Evolutionary conservation across 2,329 filamentous ascomycete species (phyloP).

Genomic region (Xylaria sp.): DNA sequence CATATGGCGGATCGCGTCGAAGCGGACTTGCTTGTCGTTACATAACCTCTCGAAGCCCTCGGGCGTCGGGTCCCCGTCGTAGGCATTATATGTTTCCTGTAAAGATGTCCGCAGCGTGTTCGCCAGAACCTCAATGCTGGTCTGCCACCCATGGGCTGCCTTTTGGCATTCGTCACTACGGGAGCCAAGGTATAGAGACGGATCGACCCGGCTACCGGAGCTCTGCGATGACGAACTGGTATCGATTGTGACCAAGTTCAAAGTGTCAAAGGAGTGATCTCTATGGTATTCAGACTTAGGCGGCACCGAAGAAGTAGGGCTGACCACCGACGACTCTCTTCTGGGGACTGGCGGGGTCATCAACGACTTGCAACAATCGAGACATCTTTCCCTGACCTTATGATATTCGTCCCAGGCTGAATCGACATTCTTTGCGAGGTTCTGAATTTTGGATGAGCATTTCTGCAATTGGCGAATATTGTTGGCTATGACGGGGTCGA

Average conservation of each 20-base stretch:
- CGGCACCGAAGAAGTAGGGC: constrained; percentile 20
- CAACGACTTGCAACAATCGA: constrained; percentile 48
- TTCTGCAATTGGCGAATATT: constrained; percentile 24
- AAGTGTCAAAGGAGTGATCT: constrained; percentile 1
- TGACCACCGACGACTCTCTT: constrained; percentile 7
- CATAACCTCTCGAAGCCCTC: constrained; percentile 52
- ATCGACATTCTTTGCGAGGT: constrained; percentile 43
- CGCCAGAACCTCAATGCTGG: constrained; percentile 49
- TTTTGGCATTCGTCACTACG: constrained; percentile 42
- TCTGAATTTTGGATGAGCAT: constrained; percentile 21
- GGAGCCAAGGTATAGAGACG: not conserved
- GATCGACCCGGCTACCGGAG: constrained; percentile 13
- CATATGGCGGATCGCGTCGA: constrained; percentile 52
- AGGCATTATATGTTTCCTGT: constrained; percentile 51
- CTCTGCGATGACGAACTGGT: constrained; percentile 31
- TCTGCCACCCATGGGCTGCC: constrained; percentile 53
- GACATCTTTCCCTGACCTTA: constrained; percentile 49
- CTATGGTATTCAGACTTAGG: constrained; percentile 9
- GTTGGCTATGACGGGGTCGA: constrained; percentile 13
- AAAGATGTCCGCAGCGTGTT: constrained; percentile 50
- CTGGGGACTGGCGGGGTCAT: constrained; percentile 33
- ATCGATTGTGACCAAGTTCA: constrained; percentile 16
- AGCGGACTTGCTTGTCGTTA: constrained; percentile 49
- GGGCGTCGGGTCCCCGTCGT: constrained; percentile 51
- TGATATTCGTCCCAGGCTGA: constrained; percentile 51